Evolutionary conservation across 768 basidiomycete species (phyloP).

Genomic region (Tylopilus felleus): DNA sequence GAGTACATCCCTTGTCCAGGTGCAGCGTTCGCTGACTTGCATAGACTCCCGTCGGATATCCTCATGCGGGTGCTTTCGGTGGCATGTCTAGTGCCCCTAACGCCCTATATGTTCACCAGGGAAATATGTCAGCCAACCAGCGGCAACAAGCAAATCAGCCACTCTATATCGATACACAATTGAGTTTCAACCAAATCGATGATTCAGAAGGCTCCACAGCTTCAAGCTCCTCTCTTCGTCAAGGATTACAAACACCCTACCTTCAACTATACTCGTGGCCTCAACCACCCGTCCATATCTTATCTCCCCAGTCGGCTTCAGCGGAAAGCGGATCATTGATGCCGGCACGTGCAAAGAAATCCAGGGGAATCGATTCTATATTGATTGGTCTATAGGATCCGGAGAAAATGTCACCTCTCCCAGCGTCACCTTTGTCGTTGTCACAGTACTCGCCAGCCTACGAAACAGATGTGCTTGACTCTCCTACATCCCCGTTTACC

Average conservation of each 20-base stretch:
- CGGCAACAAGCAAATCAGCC: constrained; percentile 7
- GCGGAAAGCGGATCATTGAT: constrained; percentile 1
- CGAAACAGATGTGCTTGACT: not conserved
- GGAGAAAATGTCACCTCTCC: constrained; percentile 5
- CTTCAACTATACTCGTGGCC: not conserved
- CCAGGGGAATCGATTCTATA: not conserved
- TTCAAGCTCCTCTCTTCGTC: constrained; percentile 9
- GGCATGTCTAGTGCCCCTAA: not conserved
- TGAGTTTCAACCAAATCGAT: not conserved
- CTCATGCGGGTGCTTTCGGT: not conserved
- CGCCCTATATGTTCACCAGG: not conserved
- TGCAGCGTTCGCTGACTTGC: not conserved
- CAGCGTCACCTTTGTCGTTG: constrained; percentile 12
- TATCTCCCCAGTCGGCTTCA: constrained; percentile 12
- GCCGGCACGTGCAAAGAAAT: constrained; percentile 9
- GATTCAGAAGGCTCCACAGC: constrained; percentile 19
- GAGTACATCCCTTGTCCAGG: constrained; percentile 4
- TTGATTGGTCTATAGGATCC: constrained; percentile 11
- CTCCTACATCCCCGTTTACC: not conserved
- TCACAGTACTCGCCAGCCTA: constrained; percentile 1
- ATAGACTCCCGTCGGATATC: constrained; percentile 4
- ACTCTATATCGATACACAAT: constrained; percentile 21
- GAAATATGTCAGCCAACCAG: not conserved
- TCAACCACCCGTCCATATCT: constrained; percentile 3
- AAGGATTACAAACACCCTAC: constrained; percentile 10